phyloP scores from a whole-genome alignment of 75 land plant species.

The Larix kaempferi region DNA sequence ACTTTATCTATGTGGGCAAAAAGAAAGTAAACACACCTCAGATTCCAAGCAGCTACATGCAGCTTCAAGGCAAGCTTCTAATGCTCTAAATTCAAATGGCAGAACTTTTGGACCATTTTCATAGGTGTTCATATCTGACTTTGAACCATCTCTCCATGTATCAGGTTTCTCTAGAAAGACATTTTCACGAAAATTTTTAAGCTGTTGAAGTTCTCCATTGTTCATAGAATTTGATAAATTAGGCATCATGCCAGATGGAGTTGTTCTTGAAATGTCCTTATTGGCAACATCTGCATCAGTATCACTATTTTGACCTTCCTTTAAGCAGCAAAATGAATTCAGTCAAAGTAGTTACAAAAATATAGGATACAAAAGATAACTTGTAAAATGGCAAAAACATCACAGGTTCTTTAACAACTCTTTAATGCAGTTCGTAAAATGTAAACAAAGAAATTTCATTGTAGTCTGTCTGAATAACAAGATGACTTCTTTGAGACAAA shows the following conservation, averaged over 20 bases:
- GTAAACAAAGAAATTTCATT: no score
- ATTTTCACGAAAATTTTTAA: neutral
- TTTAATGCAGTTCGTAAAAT: no score
- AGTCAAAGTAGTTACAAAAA: neutral
- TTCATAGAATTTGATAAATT: neutral
- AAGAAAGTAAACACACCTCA: constrained; percentile 30
- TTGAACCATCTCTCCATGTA: neutral
- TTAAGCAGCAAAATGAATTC: neutral
- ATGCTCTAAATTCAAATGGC: constrained; percentile 64
- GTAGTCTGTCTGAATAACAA: no score
- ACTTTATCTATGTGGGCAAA: neutral
- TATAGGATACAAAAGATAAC: neutral
- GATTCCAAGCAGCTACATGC: constrained; percentile 47
- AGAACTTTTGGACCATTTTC: constrained; percentile 34
- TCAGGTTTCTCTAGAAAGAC: constrained; percentile 1
- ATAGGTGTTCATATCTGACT: constrained; percentile 1
- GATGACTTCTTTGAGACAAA: no score
- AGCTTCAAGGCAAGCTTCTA: constrained; percentile 58
- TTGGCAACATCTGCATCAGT: neutral
- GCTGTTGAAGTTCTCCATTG: neutral
- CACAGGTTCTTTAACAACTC: neutral
- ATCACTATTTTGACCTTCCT: constrained; percentile 5
- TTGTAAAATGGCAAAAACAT: neutral
- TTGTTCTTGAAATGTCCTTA: no score
- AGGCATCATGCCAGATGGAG: neutral